Evolutionary conservation across 2,329 filamentous ascomycete genomes (phyloP), one percentile per base, ranked within the genome.

Genomic region (Nemania abortiva): DNA sequence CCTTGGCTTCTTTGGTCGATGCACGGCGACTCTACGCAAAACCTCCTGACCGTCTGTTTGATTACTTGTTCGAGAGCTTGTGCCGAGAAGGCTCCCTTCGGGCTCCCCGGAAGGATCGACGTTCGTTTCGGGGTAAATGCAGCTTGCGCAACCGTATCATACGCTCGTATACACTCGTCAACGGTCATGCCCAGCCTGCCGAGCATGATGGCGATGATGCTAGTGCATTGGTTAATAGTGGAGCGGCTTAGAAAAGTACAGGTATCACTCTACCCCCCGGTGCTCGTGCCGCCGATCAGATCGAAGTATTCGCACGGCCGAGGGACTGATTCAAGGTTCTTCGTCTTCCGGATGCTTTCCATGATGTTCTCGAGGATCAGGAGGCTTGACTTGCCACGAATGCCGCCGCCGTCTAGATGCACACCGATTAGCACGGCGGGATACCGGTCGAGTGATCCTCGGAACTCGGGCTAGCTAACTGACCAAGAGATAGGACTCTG

Each of bases 201-300:
- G 3, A 63, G 60, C 60, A 63, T 63, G 20, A 63, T 52, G 6
- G 57, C 57, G 34, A 50, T 60, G 45, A 60, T 60, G 11, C 42
- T 50, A 24, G n/a, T n/a, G 29, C 27, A 2, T 34, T 34, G 10
- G 31, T 34, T 15, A 34, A 10, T 34, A 34, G n/a, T n/a, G n/a
- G n/a, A n/a, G n/a, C n/a, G n/a, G 10, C 31, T 34, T 5, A 4
- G 29, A 29, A 29, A 22, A 52, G 6, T 15, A 27, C 6, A 29
- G 2, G 22, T 24, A 27, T 13, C 10, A 10, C 9, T 50, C 15
- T 39, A 54, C 59, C 49, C 59, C 20, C 59, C 59, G 10, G 59
- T 62, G 22, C 59, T 62, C 15, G 59, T 62, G 20, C 59, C 59
- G 11, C 59, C 59, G 29, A 62, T 62, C 34, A 62, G 22, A 22